These are phyloP conservation scores for Sugiyamaella grinbergsii DNA, from an alignment of 1,139 yeast species.

Conservation along the genomic window DNA sequence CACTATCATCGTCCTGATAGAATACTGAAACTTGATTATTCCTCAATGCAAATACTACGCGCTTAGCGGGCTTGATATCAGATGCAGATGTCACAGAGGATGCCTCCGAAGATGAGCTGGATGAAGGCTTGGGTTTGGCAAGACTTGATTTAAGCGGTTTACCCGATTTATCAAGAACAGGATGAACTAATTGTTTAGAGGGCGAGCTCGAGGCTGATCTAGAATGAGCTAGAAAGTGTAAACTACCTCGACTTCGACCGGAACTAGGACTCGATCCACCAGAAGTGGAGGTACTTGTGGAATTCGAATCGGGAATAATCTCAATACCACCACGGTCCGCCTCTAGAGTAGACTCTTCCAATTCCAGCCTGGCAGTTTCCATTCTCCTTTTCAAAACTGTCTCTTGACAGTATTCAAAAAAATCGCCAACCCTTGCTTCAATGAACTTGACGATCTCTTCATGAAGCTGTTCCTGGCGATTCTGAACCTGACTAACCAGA, in stretches of 20 bases:
- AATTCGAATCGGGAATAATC: not conserved
- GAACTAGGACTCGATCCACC: constrained; percentile 2
- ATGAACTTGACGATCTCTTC: constrained; percentile 27
- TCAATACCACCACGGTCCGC: constrained; percentile 10
- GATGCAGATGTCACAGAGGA: constrained; percentile 21
- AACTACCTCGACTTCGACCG: not conserved
- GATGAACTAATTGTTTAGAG: constrained; percentile 4
- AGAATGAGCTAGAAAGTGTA: not conserved
- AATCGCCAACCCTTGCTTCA: constrained; percentile 24
- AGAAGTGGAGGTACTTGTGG: constrained; percentile 10
- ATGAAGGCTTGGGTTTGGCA: constrained; percentile 21
- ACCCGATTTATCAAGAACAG: constrained; percentile 5
- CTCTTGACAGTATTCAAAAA: constrained; percentile 26
- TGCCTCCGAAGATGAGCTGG: constrained; percentile 6
- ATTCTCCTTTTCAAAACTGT: constrained; percentile 17
- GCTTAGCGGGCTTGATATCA: constrained; percentile 23
- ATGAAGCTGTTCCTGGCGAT: constrained; percentile 26
- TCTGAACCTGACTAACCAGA: constrained; percentile 19
- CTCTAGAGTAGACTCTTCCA: constrained; percentile 14
- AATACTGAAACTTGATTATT: constrained; percentile 25
- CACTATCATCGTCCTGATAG: constrained; percentile 16
- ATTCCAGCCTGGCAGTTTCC: constrained; percentile 14
- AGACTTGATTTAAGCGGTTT: constrained; percentile 30
- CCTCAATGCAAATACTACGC: constrained; percentile 29
- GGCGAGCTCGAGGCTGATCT: constrained; percentile 8